Evolutionary conservation across 495 filamentous ascomycete species (phyloP), one percentile per base, ranked within the genome.

Genomic region (Neurospora terricola): DNA sequence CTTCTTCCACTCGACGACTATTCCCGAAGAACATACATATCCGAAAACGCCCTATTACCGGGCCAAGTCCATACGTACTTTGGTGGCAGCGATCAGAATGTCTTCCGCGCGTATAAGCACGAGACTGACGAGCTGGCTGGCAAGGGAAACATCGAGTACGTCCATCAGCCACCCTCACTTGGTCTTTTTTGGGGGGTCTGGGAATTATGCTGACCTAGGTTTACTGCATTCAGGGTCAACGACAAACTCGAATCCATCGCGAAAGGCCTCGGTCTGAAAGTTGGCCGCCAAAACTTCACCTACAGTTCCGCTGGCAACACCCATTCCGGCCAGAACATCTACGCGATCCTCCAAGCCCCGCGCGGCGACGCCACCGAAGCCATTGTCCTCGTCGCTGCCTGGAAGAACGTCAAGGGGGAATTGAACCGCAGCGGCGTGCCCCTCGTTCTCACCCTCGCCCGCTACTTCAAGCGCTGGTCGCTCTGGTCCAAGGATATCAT

Each of bases 401-500:
- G 94, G 94, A 88, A 86, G 80, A 98, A 96, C 70, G 90, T 91
- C 76, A 88, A 93, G 72, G 90, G 89, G 5, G 87, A 91, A 76
- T 78, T 94, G 75, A 99, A 99, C 81, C 84, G 91, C 74, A 94
- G 92, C 75, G 96, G 94, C 23, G 88, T 98, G 21, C 91, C 93
- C 2, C 87, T 99, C 66, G 90, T 92, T 10, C 82, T 98, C 77
- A 93, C 94, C 0, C 82, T 99, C 73, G 93, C 94, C 14, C 87
- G 96, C 77, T 99, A 99, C 82, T 97, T 99, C 83, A 97, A 96
- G 80, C 86, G 94, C 74, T 99, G 96, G 96, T 97, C 93, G 36
- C 84, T 99, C 12, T 99, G 96, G 96, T 97, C 94, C 43, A 99
- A 99, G 82, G 96, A 99, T 76, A 97, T 99, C 76, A 96, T 99